Conservation (phyloP, 1,284 basidiomycete genomes). For the Fistulina hepatica region DNA sequence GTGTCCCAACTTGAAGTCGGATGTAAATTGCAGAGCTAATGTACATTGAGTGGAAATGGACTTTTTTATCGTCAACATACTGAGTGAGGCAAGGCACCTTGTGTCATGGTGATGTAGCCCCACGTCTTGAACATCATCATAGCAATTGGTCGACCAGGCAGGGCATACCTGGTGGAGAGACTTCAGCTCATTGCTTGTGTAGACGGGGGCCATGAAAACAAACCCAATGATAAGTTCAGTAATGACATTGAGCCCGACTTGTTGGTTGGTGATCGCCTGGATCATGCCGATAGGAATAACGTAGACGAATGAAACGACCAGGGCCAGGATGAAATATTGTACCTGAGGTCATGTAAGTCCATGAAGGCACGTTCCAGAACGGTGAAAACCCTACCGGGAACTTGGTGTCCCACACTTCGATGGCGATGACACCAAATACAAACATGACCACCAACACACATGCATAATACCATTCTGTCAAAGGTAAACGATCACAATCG, state of each 20-base stretch:
- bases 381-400: conserved; percentile 15
- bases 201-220: background rate
- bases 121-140: conserved; percentile 30
- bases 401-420: conserved; percentile 42
- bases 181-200: background rate
- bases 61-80: background rate
- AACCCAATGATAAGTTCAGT: conserved; percentile 33
- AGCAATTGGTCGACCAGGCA: conserved; percentile 29
- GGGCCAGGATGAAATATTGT: conserved; percentile 13
- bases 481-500: conserved; percentile 2
- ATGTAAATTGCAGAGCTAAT: conserved; percentile 28
- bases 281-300: conserved; percentile 45
- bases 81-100: conserved; percentile 1
- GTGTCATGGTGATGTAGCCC: conserved; percentile 21
- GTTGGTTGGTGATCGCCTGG: conserved; percentile 41
- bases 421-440: conserved; percentile 39
- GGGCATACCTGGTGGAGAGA: conserved; percentile 16
- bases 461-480: conserved; percentile 23
- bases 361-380: conserved; percentile 30
- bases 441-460: conserved; percentile 43
- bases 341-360: too few species aligned
- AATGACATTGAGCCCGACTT: conserved; percentile 36
- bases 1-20: conserved; percentile 36
- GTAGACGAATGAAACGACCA: conserved; percentile 26
- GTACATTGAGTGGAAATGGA: conserved; percentile 17